Evolutionary conservation across 192 early-diverging fungal species (phyloP), one percentile per base, ranked within the genome.

Genomic region (Tieghemiomyces parasiticus): DNA sequence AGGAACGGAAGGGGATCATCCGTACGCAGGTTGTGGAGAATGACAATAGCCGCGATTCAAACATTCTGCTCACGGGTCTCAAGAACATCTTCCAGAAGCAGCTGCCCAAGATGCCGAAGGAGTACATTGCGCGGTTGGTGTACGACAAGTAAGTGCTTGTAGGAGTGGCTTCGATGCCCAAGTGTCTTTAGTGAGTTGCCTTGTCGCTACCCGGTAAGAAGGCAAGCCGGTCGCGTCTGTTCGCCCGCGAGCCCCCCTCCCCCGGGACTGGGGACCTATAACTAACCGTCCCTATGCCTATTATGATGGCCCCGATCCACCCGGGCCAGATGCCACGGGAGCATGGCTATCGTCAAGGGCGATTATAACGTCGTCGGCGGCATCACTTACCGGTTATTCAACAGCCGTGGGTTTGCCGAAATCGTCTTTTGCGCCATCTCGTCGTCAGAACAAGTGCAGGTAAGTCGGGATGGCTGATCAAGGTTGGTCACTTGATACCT

Each of bases 381-480:
- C 2, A 96, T 97, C 42, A 90, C 88, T 4, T 99, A 88, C 65
- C 80, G 92, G n/a, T 83, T 91, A 16, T 99, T 99, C 72, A 74
- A 78, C 54, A 70, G 78, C 2, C 77, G 89, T 16, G 78, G 88
- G 56, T 97, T 99, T 80, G 91, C 93, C 12, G 96, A 99, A 65
- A 99, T 99, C 75, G 96, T 97, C 14, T 99, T 99, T 74, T 95
- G 90, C 59, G 96, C 96, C 2, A 89, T 99, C 28, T 74, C 84
- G 4, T 85, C 88, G 0, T 78, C 84, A 13, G 90, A 92, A 58
- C 94, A 97, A 77, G 94, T 94, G 55, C 89, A 90, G 68, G 86
- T 86, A 71, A 29, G 72, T 35, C n/a, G n/a, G n/a, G n/a, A n/a
- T 9, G 0, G n/a, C n/a, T n/a, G n/a, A n/a, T n/a, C n/a, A n/a